These are phyloP conservation scores for Angomonas ambiguus DNA, from an alignment of 208 protist genomes.

Conservation along the genomic window DNA sequence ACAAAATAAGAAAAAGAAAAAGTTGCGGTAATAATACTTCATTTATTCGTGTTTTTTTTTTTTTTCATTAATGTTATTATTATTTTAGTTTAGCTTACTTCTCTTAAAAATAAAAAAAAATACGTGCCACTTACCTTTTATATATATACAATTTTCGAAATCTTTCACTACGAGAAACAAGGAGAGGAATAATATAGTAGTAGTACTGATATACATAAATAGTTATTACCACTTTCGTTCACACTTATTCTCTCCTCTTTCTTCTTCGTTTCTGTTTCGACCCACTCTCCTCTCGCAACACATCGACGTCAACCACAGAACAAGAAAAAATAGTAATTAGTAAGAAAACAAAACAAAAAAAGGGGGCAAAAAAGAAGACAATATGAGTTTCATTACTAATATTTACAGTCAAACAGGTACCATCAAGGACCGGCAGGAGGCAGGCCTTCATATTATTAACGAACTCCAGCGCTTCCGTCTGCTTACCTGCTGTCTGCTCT, in stretches of 20 bases:
- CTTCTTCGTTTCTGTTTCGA: background rate
- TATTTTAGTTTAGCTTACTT: background rate
- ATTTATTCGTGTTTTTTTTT: conserved; percentile 8
- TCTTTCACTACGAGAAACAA: too few species aligned
- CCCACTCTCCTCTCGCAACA: background rate
- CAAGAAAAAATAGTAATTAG: too few species aligned
- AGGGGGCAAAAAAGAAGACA: too few species aligned
- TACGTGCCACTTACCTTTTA: too few species aligned
- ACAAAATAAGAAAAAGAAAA: conserved; percentile 1
- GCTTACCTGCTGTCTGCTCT: conserved; percentile 49
- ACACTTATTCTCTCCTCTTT: background rate
- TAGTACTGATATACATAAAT: background rate
- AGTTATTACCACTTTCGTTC: background rate
- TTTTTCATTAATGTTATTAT: background rate
- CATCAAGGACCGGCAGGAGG: background rate
- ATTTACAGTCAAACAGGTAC: background rate
- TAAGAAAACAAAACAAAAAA: too few species aligned
- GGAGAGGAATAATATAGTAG: too few species aligned
- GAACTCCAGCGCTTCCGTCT: conserved; percentile 59
- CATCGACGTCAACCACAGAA: too few species aligned
- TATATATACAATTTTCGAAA: too few species aligned
- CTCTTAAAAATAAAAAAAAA: background rate
- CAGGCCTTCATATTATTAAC: conserved; percentile 14
- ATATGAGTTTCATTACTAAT: background rate
- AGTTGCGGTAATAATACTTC: background rate